Percentiles rank a stretch among this genome's conserved stretches.
phyloP scores from a whole-genome alignment of 768 basidiomycete genomes.

The Rhodotorula kratochvilovae region DNA sequence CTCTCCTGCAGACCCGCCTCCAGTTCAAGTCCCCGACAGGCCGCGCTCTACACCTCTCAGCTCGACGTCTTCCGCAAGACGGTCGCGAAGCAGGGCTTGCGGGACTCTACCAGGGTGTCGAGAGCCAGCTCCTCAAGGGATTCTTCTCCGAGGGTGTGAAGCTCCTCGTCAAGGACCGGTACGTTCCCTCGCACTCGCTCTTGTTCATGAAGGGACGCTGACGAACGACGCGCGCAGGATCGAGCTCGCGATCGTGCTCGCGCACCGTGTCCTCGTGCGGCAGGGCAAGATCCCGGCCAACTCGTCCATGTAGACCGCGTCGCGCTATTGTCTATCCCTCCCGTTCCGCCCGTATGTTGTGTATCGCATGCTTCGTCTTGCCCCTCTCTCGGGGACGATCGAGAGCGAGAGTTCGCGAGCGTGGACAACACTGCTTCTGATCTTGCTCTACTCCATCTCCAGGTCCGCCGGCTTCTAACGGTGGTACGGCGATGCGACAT shows the following conservation, averaged over 20 bases:
- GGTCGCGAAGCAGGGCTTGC: conserved; percentile 44
- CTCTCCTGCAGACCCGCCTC: conserved; percentile 39
- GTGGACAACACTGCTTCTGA: too few relatives aligned
- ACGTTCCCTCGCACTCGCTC: not conserved
- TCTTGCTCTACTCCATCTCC: too few relatives aligned
- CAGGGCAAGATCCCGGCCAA: not conserved
- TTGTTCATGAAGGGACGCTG: not conserved
- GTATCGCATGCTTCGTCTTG: not conserved
- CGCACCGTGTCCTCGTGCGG: not conserved
- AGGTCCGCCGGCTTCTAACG: not conserved
- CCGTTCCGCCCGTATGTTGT: not conserved
- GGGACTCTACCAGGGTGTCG: conserved; percentile 47
- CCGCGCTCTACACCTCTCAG: conserved; percentile 35
- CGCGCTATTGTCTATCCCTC: too few relatives aligned
- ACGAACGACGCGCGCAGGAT: not conserved
- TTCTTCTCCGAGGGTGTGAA: conserved; percentile 60
- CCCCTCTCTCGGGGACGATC: too few relatives aligned
- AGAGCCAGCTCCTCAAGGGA: conserved; percentile 49
- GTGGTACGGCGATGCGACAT: conserved; percentile 48
- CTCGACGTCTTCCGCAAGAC: conserved; percentile 38
- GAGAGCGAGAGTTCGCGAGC: too few relatives aligned
- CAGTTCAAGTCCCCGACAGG: conserved; percentile 42
- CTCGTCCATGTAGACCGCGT: not conserved
- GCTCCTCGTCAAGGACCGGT: conserved; percentile 60
- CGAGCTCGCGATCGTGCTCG: conserved; percentile 17